A percentile compares a stretch with the other conserved stretches of the same genome.
Evolutionary conservation across 2,329 filamentous ascomycete genomes (phyloP).

Genomic region (Hortaea werneckii): DNA sequence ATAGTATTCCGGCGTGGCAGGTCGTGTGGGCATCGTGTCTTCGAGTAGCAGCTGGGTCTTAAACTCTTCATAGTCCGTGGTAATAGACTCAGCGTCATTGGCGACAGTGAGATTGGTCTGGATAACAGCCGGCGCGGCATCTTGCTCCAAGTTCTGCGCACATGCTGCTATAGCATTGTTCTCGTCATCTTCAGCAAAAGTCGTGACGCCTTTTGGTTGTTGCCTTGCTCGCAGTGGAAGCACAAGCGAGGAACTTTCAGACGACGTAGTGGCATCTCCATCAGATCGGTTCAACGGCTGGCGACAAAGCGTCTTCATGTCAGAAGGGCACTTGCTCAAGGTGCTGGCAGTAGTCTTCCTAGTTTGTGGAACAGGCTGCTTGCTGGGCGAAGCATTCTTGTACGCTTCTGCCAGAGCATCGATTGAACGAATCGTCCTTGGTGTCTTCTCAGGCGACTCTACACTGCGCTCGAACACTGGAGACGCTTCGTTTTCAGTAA

Average conservation of each 20-base stretch:
- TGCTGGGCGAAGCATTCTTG: not conserved
- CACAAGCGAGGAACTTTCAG: not conserved
- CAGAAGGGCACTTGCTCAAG: not conserved
- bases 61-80: constrained; percentile 12
- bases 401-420: constrained; percentile 17
- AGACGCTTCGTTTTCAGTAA: not conserved
- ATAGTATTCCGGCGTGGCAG: not conserved
- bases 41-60: constrained; percentile 10
- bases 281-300: not conserved
- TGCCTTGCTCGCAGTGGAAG: not conserved
- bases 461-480: constrained; percentile 18
- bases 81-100: constrained; percentile 1
- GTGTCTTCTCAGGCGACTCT: constrained; percentile 10
- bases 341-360: not conserved
- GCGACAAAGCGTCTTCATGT: not conserved
- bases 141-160: not conserved
- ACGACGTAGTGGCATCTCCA: not conserved
- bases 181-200: not conserved
- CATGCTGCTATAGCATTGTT: not conserved
- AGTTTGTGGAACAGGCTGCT: not conserved
- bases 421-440: constrained; percentile 17
- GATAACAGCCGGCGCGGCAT: not conserved
- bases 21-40: not conserved
- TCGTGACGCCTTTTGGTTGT: not conserved
- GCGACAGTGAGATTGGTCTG: not conserved